A percentile compares a stretch with the other conserved stretches of the same genome.
Evolutionary conservation across 306 rosid species (phyloP).

Genomic region (Cajanus cajan): DNA sequence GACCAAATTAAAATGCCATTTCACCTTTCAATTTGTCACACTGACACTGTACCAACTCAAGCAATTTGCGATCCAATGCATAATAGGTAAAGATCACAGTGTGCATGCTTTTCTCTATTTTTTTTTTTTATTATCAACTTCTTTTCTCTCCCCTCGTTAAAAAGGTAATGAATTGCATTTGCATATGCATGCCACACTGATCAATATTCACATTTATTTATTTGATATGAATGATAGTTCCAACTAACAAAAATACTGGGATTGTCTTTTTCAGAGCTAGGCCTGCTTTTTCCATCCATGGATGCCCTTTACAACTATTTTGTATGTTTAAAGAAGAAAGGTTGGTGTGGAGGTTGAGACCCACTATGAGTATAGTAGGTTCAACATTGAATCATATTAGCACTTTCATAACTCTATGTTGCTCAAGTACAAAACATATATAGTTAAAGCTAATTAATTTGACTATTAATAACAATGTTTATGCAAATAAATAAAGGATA

Average conservation of each 20-base stretch:
- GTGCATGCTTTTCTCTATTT: not conserved
- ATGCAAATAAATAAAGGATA: not conserved
- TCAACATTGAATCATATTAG: not conserved
- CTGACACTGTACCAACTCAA: not conserved
- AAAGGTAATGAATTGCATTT: not conserved
- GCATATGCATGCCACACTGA: not conserved
- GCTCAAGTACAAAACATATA: not conserved
- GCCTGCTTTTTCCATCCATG: conserved; percentile 5
- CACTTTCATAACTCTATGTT: not conserved
- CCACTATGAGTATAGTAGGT: not conserved
- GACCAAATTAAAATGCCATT: not conserved
- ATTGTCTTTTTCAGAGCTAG: conserved; percentile 1
- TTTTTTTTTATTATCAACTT: not conserved
- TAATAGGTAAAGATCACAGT: no score
- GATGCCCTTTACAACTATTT: conserved; percentile 13
- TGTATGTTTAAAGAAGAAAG: conserved; percentile 8
- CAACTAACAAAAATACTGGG: not conserved
- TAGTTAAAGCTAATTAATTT: not conserved
- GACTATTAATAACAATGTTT: not conserved
- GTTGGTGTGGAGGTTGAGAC: conserved; percentile 26
- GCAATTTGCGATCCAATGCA: not conserved
- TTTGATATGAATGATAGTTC: not conserved
- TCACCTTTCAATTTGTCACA: not conserved
- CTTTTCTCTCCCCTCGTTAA: not conserved
- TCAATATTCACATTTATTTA: not conserved